phyloP scores from a whole-genome alignment of 2,329 filamentous ascomycete species.

The Colletotrichum sp. region DNA sequence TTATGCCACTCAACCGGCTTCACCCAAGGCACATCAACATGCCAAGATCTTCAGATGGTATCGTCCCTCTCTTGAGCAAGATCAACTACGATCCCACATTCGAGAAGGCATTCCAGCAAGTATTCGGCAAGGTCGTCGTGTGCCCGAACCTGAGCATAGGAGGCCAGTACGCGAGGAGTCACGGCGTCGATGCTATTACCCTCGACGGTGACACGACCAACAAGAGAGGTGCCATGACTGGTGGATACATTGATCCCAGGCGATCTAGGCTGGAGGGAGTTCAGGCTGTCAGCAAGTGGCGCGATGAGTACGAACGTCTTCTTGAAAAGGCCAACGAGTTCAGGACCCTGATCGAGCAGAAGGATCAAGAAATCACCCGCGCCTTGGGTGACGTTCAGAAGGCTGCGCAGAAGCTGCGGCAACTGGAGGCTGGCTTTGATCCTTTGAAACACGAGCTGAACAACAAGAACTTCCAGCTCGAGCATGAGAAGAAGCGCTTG shows the following conservation, averaged over 20 bases:
- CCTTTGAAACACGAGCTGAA: slow-evolving; percentile 80
- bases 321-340: slow-evolving; percentile 69
- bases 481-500: slow-evolving; percentile 74
- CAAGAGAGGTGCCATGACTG: slow-evolving; percentile 93
- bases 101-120: slow-evolving; percentile 88
- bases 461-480: slow-evolving; percentile 75
- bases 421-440: slow-evolving; percentile 82
- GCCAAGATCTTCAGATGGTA: slow-evolving; percentile 72
- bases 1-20: slow-evolving; percentile 89
- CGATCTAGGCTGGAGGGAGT: slow-evolving; percentile 89
- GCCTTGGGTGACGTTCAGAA: slow-evolving; percentile 87
- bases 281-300: slow-evolving; percentile 74
- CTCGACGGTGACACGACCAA: slow-evolving; percentile 94
- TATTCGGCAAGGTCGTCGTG: slow-evolving; percentile 94
- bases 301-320: slow-evolving; percentile 75
- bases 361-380: slow-evolving; percentile 88
- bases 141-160: slow-evolving; percentile 90
- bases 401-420: slow-evolving; percentile 76
- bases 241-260: slow-evolving; percentile 88
- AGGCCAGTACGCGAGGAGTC: slow-evolving; percentile 88
- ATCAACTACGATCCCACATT: slow-evolving; percentile 78
- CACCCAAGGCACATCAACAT: slow-evolving; percentile 75
- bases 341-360: slow-evolving; percentile 71
- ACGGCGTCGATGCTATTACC: slow-evolving; percentile 91
- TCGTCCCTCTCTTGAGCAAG: slow-evolving; percentile 85